A percentile compares a stretch with the other conserved stretches of the same genome.
Evolutionary conservation across 106 monocot genomes (phyloP).

Genomic region (Acorus gramineus): DNA sequence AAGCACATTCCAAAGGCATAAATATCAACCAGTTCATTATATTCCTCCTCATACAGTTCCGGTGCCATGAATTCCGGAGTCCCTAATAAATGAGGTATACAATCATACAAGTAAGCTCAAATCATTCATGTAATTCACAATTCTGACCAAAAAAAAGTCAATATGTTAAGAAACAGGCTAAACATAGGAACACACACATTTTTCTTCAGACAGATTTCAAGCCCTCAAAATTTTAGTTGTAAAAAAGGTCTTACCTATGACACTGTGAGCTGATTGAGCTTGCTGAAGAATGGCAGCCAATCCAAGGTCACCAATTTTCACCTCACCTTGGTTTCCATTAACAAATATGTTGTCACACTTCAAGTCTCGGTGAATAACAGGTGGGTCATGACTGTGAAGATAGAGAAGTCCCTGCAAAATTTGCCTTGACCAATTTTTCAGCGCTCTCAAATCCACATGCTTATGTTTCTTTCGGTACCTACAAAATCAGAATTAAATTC

Average conservation of each 20-base stretch:
- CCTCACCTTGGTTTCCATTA: slow-evolving; percentile 70
- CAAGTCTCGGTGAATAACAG: slow-evolving; percentile 60
- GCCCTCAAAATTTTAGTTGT: too few species aligned
- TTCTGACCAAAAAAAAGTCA: too few species aligned
- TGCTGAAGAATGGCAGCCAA: slow-evolving; percentile 55
- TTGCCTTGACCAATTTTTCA: slow-evolving; percentile 68
- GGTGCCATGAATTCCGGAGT: slow-evolving; percentile 74
- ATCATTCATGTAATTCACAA: not conserved
- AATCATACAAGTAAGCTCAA: not conserved
- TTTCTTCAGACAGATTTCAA: too few species aligned
- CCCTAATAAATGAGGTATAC: slow-evolving; percentile 16
- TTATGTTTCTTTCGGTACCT: slow-evolving; percentile 56
- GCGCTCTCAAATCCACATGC: slow-evolving; percentile 44
- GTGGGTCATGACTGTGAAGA: slow-evolving; percentile 61
- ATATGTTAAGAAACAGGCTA: too few species aligned
- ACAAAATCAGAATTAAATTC: not conserved
- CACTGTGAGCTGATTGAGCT: slow-evolving; percentile 37
- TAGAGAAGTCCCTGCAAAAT: slow-evolving; percentile 55
- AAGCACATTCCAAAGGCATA: slow-evolving; percentile 78
- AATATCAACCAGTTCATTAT: slow-evolving; percentile 62
- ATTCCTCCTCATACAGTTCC: slow-evolving; percentile 67
- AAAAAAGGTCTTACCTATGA: slow-evolving; percentile 27
- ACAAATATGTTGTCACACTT: slow-evolving; percentile 77
- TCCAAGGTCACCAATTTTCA: slow-evolving; percentile 78
- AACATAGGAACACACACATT: too few species aligned